Conservation (phyloP, 2,329 filamentous ascomycete genomes). For the Thielaviopsis ethacetica region DNA sequence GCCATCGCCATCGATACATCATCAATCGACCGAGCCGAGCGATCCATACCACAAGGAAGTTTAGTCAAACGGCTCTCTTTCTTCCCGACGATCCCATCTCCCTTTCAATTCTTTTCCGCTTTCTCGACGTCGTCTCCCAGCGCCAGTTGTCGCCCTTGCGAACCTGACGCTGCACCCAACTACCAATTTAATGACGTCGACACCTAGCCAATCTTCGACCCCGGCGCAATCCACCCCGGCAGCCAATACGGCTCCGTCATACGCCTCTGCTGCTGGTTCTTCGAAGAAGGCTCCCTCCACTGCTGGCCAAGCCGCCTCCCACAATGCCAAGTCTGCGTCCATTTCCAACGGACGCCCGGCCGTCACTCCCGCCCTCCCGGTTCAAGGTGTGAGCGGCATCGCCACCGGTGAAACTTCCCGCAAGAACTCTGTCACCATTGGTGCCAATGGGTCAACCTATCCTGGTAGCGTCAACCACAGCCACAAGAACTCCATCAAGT, state of each 20-base stretch:
- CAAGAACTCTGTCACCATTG: conserved; percentile 86
- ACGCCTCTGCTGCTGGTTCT: conserved; percentile 50
- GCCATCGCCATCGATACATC: not conserved
- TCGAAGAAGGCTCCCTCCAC: conserved; percentile 45
- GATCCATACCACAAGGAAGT: not conserved
- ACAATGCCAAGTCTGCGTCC: conserved; percentile 48
- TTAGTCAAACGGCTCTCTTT: not conserved
- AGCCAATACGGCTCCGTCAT: conserved; percentile 42
- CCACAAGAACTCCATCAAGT: conserved; percentile 55
- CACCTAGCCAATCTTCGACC: conserved; percentile 29
- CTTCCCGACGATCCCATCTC: not conserved
- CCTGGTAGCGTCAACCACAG: conserved; percentile 55
- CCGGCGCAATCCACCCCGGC: conserved; percentile 39
- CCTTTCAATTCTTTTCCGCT: conserved; percentile 3
- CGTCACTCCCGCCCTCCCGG: conserved; percentile 51
- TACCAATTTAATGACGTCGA: conserved; percentile 40
- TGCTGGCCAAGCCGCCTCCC: conserved; percentile 37
- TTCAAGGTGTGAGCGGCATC: conserved; percentile 9
- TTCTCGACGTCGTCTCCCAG: conserved; percentile 3
- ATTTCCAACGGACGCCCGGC: conserved; percentile 68
- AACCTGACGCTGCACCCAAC: conserved; percentile 10
- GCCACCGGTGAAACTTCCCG: conserved; percentile 54
- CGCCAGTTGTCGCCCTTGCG: conserved; percentile 12
- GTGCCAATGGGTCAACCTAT: conserved; percentile 61
- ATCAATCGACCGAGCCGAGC: not conserved